Conservation (phyloP, 2,329 filamentous ascomycete genomes). For the Fusarium sp. region DNA sequence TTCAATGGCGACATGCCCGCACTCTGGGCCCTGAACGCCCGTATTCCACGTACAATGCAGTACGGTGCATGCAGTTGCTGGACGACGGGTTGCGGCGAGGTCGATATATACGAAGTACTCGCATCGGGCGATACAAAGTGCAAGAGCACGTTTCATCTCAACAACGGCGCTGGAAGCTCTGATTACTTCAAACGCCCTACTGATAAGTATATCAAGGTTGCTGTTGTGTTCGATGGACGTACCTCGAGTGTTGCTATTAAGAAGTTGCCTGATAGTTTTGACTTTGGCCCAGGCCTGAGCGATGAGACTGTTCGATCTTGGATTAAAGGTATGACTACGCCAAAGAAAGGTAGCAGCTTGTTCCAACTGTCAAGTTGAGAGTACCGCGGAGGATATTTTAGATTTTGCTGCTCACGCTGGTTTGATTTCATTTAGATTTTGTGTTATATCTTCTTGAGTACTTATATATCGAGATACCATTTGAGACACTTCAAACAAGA, state of each 20-base stretch:
- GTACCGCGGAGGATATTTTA: not conserved
- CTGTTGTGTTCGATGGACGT: slow-evolving; percentile 71
- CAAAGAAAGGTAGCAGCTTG: slow-evolving; percentile 40
- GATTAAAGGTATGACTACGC: slow-evolving; percentile 45
- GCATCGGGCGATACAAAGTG: slow-evolving; percentile 73
- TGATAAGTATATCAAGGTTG: slow-evolving; percentile 72
- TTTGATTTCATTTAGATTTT: slow-evolving; percentile 1
- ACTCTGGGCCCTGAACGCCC: slow-evolving; percentile 82
- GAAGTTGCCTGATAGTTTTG: slow-evolving; percentile 60
- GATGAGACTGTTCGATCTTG: slow-evolving; percentile 56
- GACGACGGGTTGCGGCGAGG: slow-evolving; percentile 78
- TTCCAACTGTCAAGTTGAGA: slow-evolving; percentile 38
- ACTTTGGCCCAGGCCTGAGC: slow-evolving; percentile 59
- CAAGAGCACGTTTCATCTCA: slow-evolving; percentile 79
- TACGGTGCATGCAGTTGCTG: slow-evolving; percentile 83
- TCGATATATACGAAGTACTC: slow-evolving; percentile 82
- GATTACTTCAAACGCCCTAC: slow-evolving; percentile 81
- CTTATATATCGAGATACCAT: slow-evolving; percentile 25
- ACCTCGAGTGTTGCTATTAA: slow-evolving; percentile 70
- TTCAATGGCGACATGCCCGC: slow-evolving; percentile 78
- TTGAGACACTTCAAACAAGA: slow-evolving; percentile 3
- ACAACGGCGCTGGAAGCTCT: slow-evolving; percentile 74
- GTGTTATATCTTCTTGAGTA: slow-evolving; percentile 28
- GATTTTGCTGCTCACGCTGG: not conserved
- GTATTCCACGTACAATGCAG: slow-evolving; percentile 78